Evolutionary conservation across 2,329 filamentous ascomycete genomes (phyloP), one percentile per base, ranked within the genome.

Genomic region (Penicillium digitatum): DNA sequence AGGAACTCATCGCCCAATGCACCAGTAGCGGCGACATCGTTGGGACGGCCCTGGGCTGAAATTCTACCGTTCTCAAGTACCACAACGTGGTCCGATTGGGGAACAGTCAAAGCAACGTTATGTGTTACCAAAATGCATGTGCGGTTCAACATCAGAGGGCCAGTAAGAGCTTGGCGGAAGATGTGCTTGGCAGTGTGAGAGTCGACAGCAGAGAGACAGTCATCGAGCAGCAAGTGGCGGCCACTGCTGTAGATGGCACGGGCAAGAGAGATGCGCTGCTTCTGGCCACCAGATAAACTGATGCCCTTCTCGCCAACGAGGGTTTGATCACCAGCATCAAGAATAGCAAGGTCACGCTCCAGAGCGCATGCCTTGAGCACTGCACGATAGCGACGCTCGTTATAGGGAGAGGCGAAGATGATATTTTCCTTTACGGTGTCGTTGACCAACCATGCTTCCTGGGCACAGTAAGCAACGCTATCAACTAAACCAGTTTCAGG

Each of bases 121-220:
- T 99, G 94, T 0, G 94, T 96, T 34, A 99, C 93, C 40, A 99
- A 81, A 51, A 99, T 90, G 72, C 94, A 97, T 27, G 94, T 97
- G 39, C 94, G 86, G 67, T 86, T 81, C 55, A 82, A 78, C 94
- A 99, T 97, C 48, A 99, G 76, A 6, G 90, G 89, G 2, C 94
- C 94, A 64, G 87, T 87, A 60, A 99, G 87, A 56, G 92, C 95
- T 73, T 96, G 88, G 69, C 88, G 88, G 75, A 97, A 97, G 62
- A 99, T 97, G 87, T 95, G 96, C 72, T 96, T 95, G 2, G 92
- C 92, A 0, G 94, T 97, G 66, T 99, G 94, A 3, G 94, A 95
- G 72, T 99, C 94, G 32, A 99, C 94, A 27, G 94, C 94, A 69
- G 92, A 96, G 40, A 99, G 81, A 60, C 95, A 96, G 72, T 99